A percentile compares a stretch with the other conserved stretches of the same genome.
Conservation (phyloP, 345 rosid genomes). For the Hirschfeldia incana region DNA sequence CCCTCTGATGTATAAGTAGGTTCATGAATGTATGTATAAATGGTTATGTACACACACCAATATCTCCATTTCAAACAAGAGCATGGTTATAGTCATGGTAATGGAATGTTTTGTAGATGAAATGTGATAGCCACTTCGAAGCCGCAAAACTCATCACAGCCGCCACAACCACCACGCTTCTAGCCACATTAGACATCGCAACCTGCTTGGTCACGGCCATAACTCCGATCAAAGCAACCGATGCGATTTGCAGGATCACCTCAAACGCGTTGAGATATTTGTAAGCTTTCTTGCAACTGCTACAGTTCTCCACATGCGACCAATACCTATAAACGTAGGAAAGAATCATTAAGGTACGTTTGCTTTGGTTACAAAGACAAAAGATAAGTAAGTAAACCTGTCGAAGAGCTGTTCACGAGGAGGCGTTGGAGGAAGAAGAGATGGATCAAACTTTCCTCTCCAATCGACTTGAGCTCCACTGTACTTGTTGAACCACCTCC, state of each 20-base stretch:
- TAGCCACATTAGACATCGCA: conserved; percentile 45
- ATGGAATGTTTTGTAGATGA: conserved; percentile 69
- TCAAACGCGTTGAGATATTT: conserved; percentile 60
- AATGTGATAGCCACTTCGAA: conserved; percentile 73
- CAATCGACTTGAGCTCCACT: conserved; percentile 65
- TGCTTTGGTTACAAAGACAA: not conserved
- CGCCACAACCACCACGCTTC: conserved; percentile 43
- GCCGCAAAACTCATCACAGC: conserved; percentile 65
- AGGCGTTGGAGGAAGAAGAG: conserved; percentile 76
- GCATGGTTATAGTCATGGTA: conserved; percentile 82
- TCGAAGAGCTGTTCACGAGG: conserved; percentile 78
- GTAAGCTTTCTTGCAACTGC: conserved; percentile 68
- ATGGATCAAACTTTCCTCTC: conserved; percentile 64
- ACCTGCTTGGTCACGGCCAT: conserved; percentile 56
- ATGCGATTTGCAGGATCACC: conserved; percentile 55
- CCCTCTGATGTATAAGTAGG: not conserved
- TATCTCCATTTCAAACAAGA: conserved; percentile 42
- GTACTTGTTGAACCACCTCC: conserved; percentile 78
- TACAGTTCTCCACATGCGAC: conserved; percentile 83
- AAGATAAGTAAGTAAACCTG: conserved; percentile 46
- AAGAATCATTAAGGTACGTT: not conserved
- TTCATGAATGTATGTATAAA: not conserved
- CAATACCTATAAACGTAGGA: conserved; percentile 52
- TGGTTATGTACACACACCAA: conserved; percentile 19
- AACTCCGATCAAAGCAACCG: conserved; percentile 54